Percentiles rank a stretch among this genome's conserved stretches.
phyloP scores from a whole-genome alignment of 768 basidiomycete genomes.

The Mycena belliarum region DNA sequence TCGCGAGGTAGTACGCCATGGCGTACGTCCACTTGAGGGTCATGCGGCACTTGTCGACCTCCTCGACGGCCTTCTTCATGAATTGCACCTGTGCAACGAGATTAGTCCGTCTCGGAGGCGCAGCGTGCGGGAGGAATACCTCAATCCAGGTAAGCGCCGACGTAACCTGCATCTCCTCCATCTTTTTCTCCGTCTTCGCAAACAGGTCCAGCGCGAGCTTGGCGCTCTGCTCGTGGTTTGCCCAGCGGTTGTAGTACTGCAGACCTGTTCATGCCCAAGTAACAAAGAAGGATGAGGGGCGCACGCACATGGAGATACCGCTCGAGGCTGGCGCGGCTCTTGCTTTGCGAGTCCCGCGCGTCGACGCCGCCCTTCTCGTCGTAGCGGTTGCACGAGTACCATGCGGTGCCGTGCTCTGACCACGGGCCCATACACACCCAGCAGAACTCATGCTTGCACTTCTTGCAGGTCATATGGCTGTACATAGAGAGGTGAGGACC shows the following conservation, averaged over 20 bases:
- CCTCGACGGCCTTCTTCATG: slow-evolving; percentile 97
- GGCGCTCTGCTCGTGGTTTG: slow-evolving; percentile 99
- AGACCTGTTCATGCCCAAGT: not conserved
- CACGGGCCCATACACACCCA: slow-evolving; percentile 99
- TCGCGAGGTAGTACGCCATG: slow-evolving; percentile 96
- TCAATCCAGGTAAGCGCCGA: slow-evolving; percentile 97
- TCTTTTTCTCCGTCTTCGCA: slow-evolving; percentile 97
- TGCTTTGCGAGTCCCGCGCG: slow-evolving; percentile 89
- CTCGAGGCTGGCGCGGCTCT: slow-evolving; percentile 87
- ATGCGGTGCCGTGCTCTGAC: slow-evolving; percentile 95
- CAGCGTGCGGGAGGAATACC: no score
- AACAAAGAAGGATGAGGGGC: not conserved
- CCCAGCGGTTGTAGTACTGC: slow-evolving; percentile 99
- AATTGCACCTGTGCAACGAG: slow-evolving; percentile 61
- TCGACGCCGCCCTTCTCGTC: slow-evolving; percentile 90
- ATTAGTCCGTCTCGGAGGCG: not conserved
- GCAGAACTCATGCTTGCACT: slow-evolving; percentile 98
- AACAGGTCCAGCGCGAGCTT: slow-evolving; percentile 93
- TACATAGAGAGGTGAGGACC: not conserved
- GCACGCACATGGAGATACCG: slow-evolving; percentile 89
- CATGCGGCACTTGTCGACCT: slow-evolving; percentile 84
- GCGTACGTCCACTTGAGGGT: slow-evolving; percentile 99
- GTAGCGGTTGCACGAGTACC: slow-evolving; percentile 98
- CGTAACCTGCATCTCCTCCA: slow-evolving; percentile 98
- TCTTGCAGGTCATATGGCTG: slow-evolving; percentile 99